Conservation (phyloP, 225 moss, liverwort and hornwort species). For the Sphagnum tenellum region DNA sequence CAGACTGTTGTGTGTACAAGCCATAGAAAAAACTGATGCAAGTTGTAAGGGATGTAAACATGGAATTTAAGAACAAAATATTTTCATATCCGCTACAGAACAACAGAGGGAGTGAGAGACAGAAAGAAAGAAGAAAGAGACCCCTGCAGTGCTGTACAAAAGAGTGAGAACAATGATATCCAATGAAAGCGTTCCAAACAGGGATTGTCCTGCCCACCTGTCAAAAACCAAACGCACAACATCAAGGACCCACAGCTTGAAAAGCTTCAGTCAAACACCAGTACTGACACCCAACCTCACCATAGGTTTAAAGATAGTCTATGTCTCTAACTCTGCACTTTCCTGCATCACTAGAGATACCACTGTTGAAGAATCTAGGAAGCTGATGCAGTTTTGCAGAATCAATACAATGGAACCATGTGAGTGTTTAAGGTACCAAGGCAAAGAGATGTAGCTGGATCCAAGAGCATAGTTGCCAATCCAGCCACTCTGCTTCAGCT, state of each 20-base stretch:
- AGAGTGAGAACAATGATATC: constrained; percentile 83
- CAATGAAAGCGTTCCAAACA: constrained; percentile 89
- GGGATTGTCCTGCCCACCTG: constrained; percentile 94
- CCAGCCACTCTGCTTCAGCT: constrained; percentile 97
- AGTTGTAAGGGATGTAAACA: not conserved
- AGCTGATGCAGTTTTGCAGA: not conserved
- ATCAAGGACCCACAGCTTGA: too few relatives aligned
- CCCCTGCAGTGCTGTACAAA: constrained; percentile 95
- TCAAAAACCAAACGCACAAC: not conserved
- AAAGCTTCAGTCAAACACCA: too few relatives aligned
- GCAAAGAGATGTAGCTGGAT: constrained; percentile 82
- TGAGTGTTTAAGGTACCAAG: constrained; percentile 36
- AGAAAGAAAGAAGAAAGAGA: constrained; percentile 9
- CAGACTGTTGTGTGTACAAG: not conserved
- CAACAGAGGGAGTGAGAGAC: not conserved
- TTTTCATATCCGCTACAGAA: not conserved
- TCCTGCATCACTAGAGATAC: too few relatives aligned
- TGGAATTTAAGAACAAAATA: not conserved
- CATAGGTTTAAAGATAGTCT: too few relatives aligned
- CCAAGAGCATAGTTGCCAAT: constrained; percentile 86
- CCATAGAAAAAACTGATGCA: not conserved
- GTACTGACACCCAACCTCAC: too few relatives aligned
- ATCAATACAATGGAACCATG: not conserved
- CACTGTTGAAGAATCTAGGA: too few relatives aligned
- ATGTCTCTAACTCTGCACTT: too few relatives aligned